A percentile compares a stretch with the other conserved stretches of the same genome.
Conservation (phyloP, 2,329 filamentous ascomycete species). For the Colletotrichum tofieldiae region DNA sequence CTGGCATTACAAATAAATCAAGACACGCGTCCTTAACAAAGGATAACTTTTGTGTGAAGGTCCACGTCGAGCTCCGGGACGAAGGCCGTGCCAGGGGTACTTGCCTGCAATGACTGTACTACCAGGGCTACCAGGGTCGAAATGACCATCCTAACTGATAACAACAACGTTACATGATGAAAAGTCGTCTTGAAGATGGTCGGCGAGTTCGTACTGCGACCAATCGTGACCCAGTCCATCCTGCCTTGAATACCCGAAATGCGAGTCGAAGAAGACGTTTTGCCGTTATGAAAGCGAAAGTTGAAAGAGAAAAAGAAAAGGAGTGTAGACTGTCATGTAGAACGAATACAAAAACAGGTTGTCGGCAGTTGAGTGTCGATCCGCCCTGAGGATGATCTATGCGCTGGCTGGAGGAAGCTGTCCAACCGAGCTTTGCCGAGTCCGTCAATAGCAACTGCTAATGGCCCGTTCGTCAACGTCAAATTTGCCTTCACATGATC, state of each 20-base stretch:
- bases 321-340: constrained; percentile 1
- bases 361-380: not conserved
- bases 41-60: constrained; percentile 23
- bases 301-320: not conserved
- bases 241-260: constrained; percentile 3
- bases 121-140: not conserved
- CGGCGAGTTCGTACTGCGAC: not conserved
- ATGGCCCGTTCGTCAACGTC: not conserved
- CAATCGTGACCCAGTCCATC: not conserved
- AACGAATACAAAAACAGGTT: constrained; percentile 22
- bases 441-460: not conserved
- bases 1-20: not conserved
- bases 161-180: constrained; percentile 22
- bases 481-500: constrained; percentile 80
- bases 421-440: not conserved
- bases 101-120: constrained; percentile 9
- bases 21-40: constrained; percentile 11
- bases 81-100: constrained; percentile 7
- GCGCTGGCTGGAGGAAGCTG: not conserved
- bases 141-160: constrained; percentile 7
- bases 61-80: constrained; percentile 9
- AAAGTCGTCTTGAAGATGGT: not conserved
- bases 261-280: constrained; percentile 19
- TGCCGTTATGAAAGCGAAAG: constrained; percentile 16
- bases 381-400: not conserved